Base-by-base conservation (phyloP, 768 basidiomycete species). In the Mycena olivaceomarginata region DNA sequence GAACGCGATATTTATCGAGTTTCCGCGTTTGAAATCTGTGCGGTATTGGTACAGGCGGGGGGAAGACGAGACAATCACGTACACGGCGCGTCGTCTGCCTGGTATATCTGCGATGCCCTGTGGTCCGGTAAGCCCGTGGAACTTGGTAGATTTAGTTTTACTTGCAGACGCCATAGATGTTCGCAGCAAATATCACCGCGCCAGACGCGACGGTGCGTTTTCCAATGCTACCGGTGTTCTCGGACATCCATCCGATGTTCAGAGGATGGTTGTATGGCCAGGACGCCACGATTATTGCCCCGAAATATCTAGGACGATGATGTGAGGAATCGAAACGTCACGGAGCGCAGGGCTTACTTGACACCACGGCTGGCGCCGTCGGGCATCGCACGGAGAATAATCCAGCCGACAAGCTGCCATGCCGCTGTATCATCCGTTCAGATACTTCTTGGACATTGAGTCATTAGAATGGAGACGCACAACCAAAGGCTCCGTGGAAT, bases 171-270 rank as follows among this genome's bases (percentile, higher is more conserved):
- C 78, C 83, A 64, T 84, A 82, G 48, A 85, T 82, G 67, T 84
- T 84, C 9, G 84, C 82, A n/a, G 83, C 80, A 20, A 85, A 85
- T 25, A 87, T 87, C 9, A 87, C 82, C 16, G 84, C 77, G 0
- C 87, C 87, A 43, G 85, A 86, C 0, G 85, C 86, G 1, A 87
- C 82, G 2, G 85, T 87, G 48, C 75, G 72, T 43, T 77, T 77
- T 9, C 78, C 78, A 37, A 77, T 60, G 70, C 69, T 77, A 1
- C 84, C 86, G 2, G 85, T 86, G 66, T 87, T 87, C 74, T 87
- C 86, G 0, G 86, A 84, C 83, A 87, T 85, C 86, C 86, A 87
- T 1, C 86, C 86, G 56, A 87, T 85, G 62, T 86, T 87, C 45
- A 87, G 72, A 2, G 86, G 86, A 77, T 87, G 86, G 5, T 85